Evolutionary conservation across 2,329 filamentous ascomycete species (phyloP).

Genomic region (Diaporthe vaccinii): DNA sequence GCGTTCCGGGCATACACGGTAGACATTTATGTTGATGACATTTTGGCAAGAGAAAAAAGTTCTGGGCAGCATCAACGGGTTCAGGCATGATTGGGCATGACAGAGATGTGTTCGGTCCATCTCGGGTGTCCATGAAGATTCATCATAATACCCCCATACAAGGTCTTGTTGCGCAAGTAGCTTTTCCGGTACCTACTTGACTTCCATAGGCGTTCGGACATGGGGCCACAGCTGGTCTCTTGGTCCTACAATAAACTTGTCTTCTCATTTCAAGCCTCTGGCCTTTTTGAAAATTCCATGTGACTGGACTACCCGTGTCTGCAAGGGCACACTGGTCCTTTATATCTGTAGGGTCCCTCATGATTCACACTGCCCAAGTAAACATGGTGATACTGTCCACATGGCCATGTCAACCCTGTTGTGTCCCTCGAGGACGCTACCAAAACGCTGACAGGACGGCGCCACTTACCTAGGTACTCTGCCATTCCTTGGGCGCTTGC

Average conservation of each 20-base stretch:
- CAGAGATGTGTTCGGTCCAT: conserved; percentile 24
- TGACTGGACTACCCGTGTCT: background rate
- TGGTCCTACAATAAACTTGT: conserved; percentile 27
- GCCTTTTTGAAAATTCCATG: background rate
- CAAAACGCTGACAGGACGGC: background rate
- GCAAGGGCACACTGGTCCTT: background rate
- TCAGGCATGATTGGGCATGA: conserved; percentile 37
- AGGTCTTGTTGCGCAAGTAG: conserved; percentile 33
- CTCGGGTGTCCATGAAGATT: conserved; percentile 37
- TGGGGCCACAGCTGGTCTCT: conserved; percentile 22
- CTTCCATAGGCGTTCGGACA: conserved; percentile 22
- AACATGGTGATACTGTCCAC: background rate
- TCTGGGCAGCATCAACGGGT: conserved; percentile 39
- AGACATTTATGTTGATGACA: conserved; percentile 37
- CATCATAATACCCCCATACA: conserved; percentile 40
- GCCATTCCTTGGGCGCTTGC: background rate
- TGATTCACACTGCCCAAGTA: too few relatives aligned
- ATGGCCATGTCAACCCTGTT: background rate
- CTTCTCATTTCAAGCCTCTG: background rate
- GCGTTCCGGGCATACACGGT: conserved; percentile 28
- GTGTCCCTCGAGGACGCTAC: background rate
- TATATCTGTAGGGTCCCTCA: background rate
- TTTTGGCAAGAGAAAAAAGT: conserved; percentile 41
- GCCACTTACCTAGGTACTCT: background rate
- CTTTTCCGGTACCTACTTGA: conserved; percentile 29